Evolutionary conservation across 208 protist species (phyloP).

Genomic region (Angomonas desouzai): DNA sequence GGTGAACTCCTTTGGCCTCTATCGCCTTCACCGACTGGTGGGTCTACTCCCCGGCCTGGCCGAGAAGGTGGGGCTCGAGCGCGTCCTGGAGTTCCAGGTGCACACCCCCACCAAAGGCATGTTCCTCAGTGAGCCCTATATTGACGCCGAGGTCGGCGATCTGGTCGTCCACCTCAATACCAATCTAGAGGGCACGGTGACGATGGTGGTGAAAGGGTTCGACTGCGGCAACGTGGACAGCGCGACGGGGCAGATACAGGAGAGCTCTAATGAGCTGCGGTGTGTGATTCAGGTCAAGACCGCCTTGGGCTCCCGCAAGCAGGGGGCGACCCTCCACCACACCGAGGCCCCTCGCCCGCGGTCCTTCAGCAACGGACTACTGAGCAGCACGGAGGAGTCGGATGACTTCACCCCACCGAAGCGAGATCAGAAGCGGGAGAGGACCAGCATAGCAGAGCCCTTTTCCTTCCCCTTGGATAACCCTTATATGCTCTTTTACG

Average conservation of each 20-base stretch:
- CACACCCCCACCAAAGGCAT: constrained; percentile 25
- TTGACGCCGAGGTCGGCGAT: constrained; percentile 35
- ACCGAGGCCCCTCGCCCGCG: background rate
- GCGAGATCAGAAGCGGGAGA: background rate
- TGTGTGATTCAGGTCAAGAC: constrained; percentile 15
- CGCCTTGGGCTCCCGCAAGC: background rate
- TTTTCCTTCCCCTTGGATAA: constrained; percentile 46
- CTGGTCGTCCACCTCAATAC: constrained; percentile 48
- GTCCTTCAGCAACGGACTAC: background rate
- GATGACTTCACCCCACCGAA: background rate
- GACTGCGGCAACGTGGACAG: constrained; percentile 50
- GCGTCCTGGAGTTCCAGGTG: constrained; percentile 67
- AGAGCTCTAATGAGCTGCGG: constrained; percentile 40
- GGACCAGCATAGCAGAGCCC: too few relatives aligned
- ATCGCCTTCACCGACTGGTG: constrained; percentile 41
- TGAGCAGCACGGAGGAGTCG: background rate
- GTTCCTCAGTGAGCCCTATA: constrained; percentile 31
- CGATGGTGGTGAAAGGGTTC: constrained; percentile 34
- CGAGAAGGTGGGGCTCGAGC: constrained; percentile 54
- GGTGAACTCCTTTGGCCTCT: constrained; percentile 22
- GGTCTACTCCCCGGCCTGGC: constrained; percentile 45
- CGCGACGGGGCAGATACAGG: constrained; percentile 22
- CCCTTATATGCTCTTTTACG: constrained; percentile 54
- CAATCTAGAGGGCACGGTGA: constrained; percentile 37
- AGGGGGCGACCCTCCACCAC: background rate